Base-by-base conservation (phyloP, 192 early-diverging fungal genomes). In the Coemansia sp. region DNA sequence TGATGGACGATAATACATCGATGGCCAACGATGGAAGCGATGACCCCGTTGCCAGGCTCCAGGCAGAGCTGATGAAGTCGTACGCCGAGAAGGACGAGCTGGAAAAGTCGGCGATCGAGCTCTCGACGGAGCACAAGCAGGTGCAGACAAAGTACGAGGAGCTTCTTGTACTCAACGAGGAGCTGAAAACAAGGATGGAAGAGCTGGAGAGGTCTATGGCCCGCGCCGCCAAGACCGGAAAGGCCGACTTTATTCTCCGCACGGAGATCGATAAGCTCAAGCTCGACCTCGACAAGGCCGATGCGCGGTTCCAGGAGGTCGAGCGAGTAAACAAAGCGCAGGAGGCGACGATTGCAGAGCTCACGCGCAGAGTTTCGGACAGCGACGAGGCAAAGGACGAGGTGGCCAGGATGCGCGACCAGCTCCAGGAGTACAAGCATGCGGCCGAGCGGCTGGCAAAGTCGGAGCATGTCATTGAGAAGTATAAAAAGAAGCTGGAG, bases 401-500 rank as follows among this genome's bases (percentile, higher is more conserved):
- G 68, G 88, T 85, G 2, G 70, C 72, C 9, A 84, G 86, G 16
- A 77, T 98, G 60, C 90, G 91, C 57, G 96, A 98, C 75, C 90
- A 98, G 76, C 69, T 99, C 17, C 92, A 97, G 62, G 96, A 97
- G 75, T 92, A 94, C 70, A 85, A 88, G 45, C 93, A 95, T 70
- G 86, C 91, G 0, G 92, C 92, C n/a, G 96, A 97, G 60, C 93
- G 92, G 63, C 85, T 97, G 13, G 89, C 91, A 83, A 97, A 96
- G 85, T 87, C 92, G 2, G 97, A 99, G 72, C 93, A 94, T 39
- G 88, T 95, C 39, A 89, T 96, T 68, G 96, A 98, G 74, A 97
- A 97, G 75, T 99, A 94, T 79, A 96, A 95, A 71, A 95, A 95
- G 81, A 92, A 95, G 54, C 84, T 96, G 6, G 96, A 98, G 62